A percentile compares a stretch with the other conserved stretches of the same genome.
phyloP scores from a whole-genome alignment of 2,329 filamentous ascomycete species.

The Venturia carpophila region DNA sequence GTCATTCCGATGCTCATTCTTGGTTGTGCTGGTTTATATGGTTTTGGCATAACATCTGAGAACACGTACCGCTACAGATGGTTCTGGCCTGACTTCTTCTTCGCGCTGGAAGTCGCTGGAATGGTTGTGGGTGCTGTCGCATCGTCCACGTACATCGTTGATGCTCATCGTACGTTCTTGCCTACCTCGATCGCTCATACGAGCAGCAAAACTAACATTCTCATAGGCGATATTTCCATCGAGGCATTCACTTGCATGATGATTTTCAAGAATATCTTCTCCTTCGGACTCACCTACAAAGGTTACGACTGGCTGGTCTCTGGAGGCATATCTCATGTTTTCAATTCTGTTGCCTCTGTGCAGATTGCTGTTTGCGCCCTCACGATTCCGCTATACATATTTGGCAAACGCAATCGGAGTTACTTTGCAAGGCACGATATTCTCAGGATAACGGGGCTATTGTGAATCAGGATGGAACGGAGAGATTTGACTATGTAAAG shows the following conservation, averaged over 20 bases:
- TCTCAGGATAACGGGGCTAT: constrained; percentile 43
- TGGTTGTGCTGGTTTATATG: constrained; percentile 70
- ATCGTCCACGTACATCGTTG: constrained; percentile 80
- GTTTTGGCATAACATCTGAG: constrained; percentile 68
- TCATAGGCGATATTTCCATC: constrained; percentile 64
- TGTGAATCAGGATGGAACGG: constrained; percentile 3
- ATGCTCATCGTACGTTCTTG: constrained; percentile 67
- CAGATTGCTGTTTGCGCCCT: constrained; percentile 69
- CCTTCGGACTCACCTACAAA: constrained; percentile 73
- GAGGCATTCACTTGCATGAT: constrained; percentile 86
- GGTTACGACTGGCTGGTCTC: constrained; percentile 75
- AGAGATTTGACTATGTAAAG: not conserved
- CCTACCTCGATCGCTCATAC: constrained; percentile 16
- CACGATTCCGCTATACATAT: constrained; percentile 69
- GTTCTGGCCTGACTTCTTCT: constrained; percentile 71
- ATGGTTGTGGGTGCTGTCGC: constrained; percentile 91
- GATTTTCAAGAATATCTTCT: constrained; percentile 93
- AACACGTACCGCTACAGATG: constrained; percentile 58
- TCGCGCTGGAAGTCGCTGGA: constrained; percentile 73
- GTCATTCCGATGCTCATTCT: constrained; percentile 75
- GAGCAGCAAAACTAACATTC: not conserved
- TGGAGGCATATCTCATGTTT: constrained; percentile 51
- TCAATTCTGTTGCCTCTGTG: constrained; percentile 65
- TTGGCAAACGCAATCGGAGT: constrained; percentile 67
- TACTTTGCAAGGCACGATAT: constrained; percentile 72